Evolutionary conservation across 345 rosid genomes (phyloP).

Genomic region (Excoecaria cochinchinensis): DNA sequence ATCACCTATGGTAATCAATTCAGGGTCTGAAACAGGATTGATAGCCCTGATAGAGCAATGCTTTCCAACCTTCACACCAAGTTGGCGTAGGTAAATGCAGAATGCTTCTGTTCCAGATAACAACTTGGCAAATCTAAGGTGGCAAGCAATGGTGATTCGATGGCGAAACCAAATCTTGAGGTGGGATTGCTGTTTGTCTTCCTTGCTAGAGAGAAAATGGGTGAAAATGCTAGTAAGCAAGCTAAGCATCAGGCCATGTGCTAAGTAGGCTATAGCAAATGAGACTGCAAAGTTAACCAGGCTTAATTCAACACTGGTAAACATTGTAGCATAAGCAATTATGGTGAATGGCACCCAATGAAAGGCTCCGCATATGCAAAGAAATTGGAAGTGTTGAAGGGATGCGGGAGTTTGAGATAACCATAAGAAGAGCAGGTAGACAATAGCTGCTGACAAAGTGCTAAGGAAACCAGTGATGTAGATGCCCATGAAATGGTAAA

Average conservation of each 20-base stretch:
- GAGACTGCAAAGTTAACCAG: conserved; percentile 37
- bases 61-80: conserved; percentile 54
- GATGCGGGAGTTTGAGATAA: conserved; percentile 37
- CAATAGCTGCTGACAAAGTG: conserved; percentile 49
- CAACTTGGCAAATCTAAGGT: conserved; percentile 60
- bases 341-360: conserved; percentile 61
- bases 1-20: conserved; percentile 39
- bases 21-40: conserved; percentile 56
- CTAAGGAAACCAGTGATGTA: conserved; percentile 54
- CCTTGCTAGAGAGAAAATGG: conserved; percentile 31
- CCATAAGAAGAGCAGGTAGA: conserved; percentile 44
- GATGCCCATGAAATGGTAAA: conserved; percentile 50
- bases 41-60: conserved; percentile 65
- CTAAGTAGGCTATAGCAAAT: conserved; percentile 37
- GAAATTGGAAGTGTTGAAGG: conserved; percentile 38
- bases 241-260: conserved; percentile 57
- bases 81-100: conserved; percentile 48
- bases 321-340: conserved; percentile 46
- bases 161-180: conserved; percentile 46
- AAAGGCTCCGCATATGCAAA: conserved; percentile 56
- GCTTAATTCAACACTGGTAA: conserved; percentile 24
- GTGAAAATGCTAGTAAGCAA: conserved; percentile 41
- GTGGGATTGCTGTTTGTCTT: conserved; percentile 31
- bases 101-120: conserved; percentile 66
- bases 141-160: conserved; percentile 53